Base-by-base conservation (phyloP, 2,329 filamentous ascomycete species). In the Elsinoe australis region DNA sequence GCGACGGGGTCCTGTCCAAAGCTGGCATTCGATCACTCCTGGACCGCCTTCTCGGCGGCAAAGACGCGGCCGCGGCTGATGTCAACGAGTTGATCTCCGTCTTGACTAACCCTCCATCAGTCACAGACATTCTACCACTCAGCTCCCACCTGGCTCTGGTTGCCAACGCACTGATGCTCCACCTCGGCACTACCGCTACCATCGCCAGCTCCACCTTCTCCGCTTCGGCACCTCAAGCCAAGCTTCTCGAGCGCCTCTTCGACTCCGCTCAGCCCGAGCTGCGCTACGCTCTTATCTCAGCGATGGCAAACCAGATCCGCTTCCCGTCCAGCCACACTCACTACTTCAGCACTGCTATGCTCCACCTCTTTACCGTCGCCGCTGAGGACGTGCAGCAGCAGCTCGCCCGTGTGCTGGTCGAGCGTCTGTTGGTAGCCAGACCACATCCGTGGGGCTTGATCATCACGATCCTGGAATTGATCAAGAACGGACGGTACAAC, bases 381-480 rank as follows among this genome's bases (percentile, higher is more conserved):
- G 60, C 62, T 12, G 85, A 92, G 60, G 86, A 90, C 58, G 82
- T 95, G 39, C 85, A 90, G 28, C 85, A 96, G 68, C 87, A 94
- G 64, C 90, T 98, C 51, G 87, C 87, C 46, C 80, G 90, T 38
- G 81, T 95, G 18, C 71, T 98, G 36, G 73, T 95, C 29, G 92
- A 98, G 72, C 80, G 92, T 41, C 72, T 95, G 38, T 79, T 94
- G 51, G 85, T 87, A 17, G 87, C 87, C 64, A 87, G 89, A 69
- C 90, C 90, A 46, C 90, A 96, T 64, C 90, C 94, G 14, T 96
- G 90, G 90, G 94, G 94, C 9, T 71, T 98, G 34, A 82, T 95
- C 63, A 82, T 89, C 53, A 90, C 88, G 28, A 76, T 94, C 52
- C 71, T 92, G 54, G 92, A 96, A 70, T 76, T 98, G 50, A 74